Evolutionary conservation across 768 basidiomycete species (phyloP).

Genomic region (Lactarius vividus): DNA sequence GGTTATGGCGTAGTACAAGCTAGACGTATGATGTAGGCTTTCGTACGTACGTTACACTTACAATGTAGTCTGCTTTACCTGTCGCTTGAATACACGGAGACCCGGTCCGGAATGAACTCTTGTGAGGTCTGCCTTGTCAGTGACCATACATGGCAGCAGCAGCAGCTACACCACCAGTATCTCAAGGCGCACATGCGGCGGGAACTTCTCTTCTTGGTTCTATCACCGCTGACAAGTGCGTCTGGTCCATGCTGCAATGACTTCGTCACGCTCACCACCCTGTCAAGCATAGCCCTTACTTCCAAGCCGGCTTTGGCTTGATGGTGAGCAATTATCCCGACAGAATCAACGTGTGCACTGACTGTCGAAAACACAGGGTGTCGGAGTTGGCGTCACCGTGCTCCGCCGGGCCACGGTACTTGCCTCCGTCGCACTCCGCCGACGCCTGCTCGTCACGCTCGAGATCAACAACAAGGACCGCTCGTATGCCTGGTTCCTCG

Average conservation of each 20-base stretch:
- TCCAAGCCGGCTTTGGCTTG: conserved; percentile 96
- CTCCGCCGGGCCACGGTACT: conserved; percentile 69
- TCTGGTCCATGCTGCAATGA: conserved; percentile 20
- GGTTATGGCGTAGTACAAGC: not conserved
- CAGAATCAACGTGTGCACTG: not conserved
- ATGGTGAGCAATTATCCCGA: conserved; percentile 57
- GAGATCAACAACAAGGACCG: conserved; percentile 97
- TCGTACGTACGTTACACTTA: conserved; percentile 12
- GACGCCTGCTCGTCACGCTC: conserved; percentile 89
- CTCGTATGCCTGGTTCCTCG: conserved; percentile 93
- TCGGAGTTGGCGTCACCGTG: conserved; percentile 79
- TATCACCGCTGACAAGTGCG: conserved; percentile 67
- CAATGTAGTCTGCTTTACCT: conserved; percentile 16
- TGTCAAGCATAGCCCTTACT: conserved; percentile 77
- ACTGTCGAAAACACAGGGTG: conserved; percentile 52
- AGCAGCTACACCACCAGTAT: not conserved
- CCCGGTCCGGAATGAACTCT: not conserved
- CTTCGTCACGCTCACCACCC: conserved; percentile 5
- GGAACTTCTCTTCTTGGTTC: conserved; percentile 15
- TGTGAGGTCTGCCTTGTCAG: not conserved
- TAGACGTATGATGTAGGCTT: conserved; percentile 14
- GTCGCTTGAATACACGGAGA: not conserved
- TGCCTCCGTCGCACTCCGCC: conserved; percentile 71
- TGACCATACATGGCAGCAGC: not conserved
- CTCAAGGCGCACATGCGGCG: not conserved